A percentile compares a stretch with the other conserved stretches of the same genome.
Evolutionary conservation across 2,329 filamentous ascomycete species (phyloP).

Genomic region (Eutypella sp.): DNA sequence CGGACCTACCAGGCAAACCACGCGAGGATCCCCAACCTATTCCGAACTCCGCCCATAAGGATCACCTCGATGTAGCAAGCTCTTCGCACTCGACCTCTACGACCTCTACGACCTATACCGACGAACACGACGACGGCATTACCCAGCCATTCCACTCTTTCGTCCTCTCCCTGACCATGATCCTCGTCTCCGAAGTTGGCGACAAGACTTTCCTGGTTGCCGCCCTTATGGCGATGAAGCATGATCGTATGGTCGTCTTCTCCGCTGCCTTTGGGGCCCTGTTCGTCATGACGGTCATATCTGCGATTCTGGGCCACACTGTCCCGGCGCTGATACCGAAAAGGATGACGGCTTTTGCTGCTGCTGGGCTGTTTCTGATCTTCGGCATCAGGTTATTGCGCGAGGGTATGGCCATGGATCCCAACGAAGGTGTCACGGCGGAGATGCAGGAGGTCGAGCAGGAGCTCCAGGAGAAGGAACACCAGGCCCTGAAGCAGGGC

Average conservation of each 20-base stretch:
- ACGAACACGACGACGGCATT: conserved; percentile 49
- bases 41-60: conserved; percentile 60
- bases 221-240: conserved; percentile 98
- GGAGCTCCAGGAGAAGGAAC: conserved; percentile 91
- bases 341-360: conserved; percentile 82
- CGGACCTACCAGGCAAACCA: conserved; percentile 73
- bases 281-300: conserved; percentile 90
- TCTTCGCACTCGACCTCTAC: conserved; percentile 27
- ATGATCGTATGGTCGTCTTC: conserved; percentile 89
- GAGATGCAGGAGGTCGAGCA: conserved; percentile 97
- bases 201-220: conserved; percentile 99
- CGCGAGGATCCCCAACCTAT: conserved; percentile 69
- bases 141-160: conserved; percentile 85
- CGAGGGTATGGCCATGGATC: conserved; percentile 84
- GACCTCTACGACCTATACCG: conserved; percentile 26
- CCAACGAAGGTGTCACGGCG: conserved; percentile 85
- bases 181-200: conserved; percentile 91
- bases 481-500: conserved; percentile 61
- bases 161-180: conserved; percentile 91
- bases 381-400: conserved; percentile 81
- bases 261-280: conserved; percentile 89
- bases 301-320: conserved; percentile 85
- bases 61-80: conserved; percentile 52
- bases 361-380: conserved; percentile 78
- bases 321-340: conserved; percentile 88